A percentile compares a stretch with the other conserved stretches of the same genome.
phyloP scores from a whole-genome alignment of 2,329 filamentous ascomycete genomes.

The Curvularia eragrostidis region DNA sequence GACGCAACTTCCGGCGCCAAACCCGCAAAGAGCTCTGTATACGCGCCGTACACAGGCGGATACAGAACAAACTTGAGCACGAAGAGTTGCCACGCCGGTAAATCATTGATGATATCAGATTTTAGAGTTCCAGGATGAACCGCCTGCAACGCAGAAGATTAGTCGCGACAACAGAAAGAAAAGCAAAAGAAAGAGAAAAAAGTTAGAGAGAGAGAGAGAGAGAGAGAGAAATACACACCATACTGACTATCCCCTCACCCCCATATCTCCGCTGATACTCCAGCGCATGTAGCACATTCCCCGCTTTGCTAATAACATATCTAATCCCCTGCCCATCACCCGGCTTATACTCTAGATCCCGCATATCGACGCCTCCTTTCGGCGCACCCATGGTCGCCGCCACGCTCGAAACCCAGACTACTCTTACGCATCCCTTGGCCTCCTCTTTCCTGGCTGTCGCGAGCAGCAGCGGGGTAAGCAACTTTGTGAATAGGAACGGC shows the following conservation, averaged over 20 bases:
- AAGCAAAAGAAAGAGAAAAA: background rate
- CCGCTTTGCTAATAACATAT: conserved; percentile 37
- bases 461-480: conserved; percentile 47
- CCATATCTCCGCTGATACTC: conserved; percentile 27
- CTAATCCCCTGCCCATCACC: conserved; percentile 16
- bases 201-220: background rate
- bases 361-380: conserved; percentile 25
- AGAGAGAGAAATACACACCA: conserved; percentile 17
- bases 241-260: conserved; percentile 27
- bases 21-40: conserved; percentile 36
- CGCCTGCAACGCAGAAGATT: background rate
- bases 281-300: conserved; percentile 37
- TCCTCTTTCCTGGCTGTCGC: conserved; percentile 36
- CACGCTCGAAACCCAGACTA: conserved; percentile 43
- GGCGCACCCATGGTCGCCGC: conserved; percentile 22
- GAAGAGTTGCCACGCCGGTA: conserved; percentile 1
- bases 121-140: conserved; percentile 52
- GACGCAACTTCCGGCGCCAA: conserved; percentile 24
- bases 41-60: conserved; percentile 31
- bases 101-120: conserved; percentile 45
- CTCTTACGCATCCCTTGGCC: conserved; percentile 37
- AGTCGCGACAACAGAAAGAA: background rate
- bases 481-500: conserved; percentile 51
- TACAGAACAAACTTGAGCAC: conserved; percentile 12
- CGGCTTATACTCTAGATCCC: conserved; percentile 24